Percentiles rank a stretch among this genome's conserved stretches.
phyloP scores from a whole-genome alignment of 2,329 filamentous ascomycete genomes.

The Colletotrichum limetticola region DNA sequence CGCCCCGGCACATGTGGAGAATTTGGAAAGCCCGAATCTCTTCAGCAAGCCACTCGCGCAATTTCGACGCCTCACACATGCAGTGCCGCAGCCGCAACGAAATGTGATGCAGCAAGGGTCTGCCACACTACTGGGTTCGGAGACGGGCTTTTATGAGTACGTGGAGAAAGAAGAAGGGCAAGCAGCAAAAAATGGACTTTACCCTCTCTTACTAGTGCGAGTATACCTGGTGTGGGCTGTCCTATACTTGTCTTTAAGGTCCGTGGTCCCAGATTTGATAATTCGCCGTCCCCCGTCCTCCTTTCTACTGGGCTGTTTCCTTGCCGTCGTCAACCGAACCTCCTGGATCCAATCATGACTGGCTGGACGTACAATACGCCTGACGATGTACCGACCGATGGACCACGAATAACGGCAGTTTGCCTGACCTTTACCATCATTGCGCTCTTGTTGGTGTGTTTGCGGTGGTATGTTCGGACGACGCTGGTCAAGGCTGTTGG shows the following conservation, averaged over 20 bases:
- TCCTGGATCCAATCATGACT: conserved; percentile 38
- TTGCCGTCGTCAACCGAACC: background rate
- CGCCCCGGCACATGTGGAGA: background rate
- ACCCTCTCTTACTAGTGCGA: background rate
- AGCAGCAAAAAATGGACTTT: background rate
- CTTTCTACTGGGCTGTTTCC: background rate
- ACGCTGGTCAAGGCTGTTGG: conserved; percentile 48
- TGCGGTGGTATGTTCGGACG: conserved; percentile 48
- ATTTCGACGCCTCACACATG: conserved; percentile 20
- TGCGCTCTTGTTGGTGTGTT: conserved; percentile 44
- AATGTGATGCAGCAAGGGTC: conserved; percentile 12
- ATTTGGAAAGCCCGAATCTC: background rate
- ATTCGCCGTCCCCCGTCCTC: background rate
- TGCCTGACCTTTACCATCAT: conserved; percentile 42
- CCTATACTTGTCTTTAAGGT: background rate
- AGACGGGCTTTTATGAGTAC: background rate
- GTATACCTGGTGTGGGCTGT: conserved; percentile 5
- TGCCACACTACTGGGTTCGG: background rate
- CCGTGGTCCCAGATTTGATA: background rate
- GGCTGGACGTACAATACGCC: conserved; percentile 50
- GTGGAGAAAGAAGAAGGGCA: background rate
- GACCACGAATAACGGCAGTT: conserved; percentile 44
- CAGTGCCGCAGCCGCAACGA: conserved; percentile 1
- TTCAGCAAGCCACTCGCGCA: conserved; percentile 16
- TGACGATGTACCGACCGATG: conserved; percentile 46